Evolutionary conservation across 2,329 filamentous ascomycete species (phyloP).

Genomic region (Cephalotrichum gorgonifer): DNA sequence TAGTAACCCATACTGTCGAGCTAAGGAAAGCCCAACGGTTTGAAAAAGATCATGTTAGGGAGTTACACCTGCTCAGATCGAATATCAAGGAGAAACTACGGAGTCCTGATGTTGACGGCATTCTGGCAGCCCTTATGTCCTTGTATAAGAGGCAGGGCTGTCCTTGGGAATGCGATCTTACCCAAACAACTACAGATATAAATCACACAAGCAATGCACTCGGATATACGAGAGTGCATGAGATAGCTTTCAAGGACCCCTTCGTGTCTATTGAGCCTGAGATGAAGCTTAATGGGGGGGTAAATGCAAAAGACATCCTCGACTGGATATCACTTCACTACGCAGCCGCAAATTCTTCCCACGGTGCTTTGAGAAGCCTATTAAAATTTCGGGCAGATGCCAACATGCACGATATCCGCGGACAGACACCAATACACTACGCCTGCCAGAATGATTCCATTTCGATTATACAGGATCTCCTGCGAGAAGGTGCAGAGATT

Average conservation of each 20-base stretch:
- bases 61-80: background rate
- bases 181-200: background rate
- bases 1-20: background rate
- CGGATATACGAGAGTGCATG: background rate
- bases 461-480: background rate
- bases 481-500: background rate
- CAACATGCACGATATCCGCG: background rate
- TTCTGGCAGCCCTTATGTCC: background rate
- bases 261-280: background rate
- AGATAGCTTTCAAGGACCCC: background rate
- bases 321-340: background rate
- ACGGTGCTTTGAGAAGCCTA: background rate
- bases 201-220: background rate
- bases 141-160: background rate
- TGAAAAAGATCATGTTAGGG: background rate
- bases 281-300: background rate
- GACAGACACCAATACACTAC: background rate
- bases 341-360: background rate
- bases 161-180: background rate
- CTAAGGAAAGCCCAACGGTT: background rate
- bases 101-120: background rate
- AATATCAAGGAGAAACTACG: background rate
- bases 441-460: background rate
- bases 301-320: background rate
- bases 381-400: background rate